phyloP scores from a whole-genome alignment of 805 yeast genomes.

The Metschnikowia colocasiae region DNA sequence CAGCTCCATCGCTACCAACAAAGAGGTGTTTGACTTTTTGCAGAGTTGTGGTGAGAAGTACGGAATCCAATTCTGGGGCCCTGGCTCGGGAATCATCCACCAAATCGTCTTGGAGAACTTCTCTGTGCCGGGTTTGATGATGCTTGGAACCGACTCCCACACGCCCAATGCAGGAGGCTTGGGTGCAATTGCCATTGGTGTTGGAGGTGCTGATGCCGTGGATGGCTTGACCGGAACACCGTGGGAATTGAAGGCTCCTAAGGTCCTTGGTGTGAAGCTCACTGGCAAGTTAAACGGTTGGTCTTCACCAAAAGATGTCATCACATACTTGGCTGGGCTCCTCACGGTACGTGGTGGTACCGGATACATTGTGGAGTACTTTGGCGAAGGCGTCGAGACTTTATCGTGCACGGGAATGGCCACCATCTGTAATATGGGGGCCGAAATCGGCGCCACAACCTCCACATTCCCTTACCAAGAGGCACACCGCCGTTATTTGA shows the following conservation, averaged over 20 bases:
- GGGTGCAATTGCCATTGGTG: constrained; percentile 98
- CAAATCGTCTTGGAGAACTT: constrained; percentile 97
- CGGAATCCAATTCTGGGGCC: constrained; percentile 98
- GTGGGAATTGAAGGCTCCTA: constrained; percentile 98
- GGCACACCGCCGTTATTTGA: constrained; percentile 72
- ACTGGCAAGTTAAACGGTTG: constrained; percentile 89
- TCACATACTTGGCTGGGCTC: constrained; percentile 85
- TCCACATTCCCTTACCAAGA: constrained; percentile 93
- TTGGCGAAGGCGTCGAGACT: constrained; percentile 87
- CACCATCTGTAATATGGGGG: constrained; percentile 99
- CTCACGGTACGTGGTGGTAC: constrained; percentile 98
- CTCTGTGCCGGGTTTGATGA: constrained; percentile 93
- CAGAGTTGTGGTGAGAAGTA: constrained; percentile 90
- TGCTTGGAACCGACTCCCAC: constrained; percentile 98
- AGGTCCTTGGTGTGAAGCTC: constrained; percentile 87
- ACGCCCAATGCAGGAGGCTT: constrained; percentile 99
- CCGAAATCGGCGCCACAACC: constrained; percentile 98
- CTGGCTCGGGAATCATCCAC: constrained; percentile 98
- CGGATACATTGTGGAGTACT: constrained; percentile 92
- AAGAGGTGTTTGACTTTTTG: constrained; percentile 93
- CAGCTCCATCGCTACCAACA: constrained; percentile 78
- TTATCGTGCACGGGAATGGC: constrained; percentile 99
- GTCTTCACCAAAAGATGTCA: constrained; percentile 97
- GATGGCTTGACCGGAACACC: constrained; percentile 96
- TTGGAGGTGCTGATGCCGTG: constrained; percentile 99